Conservation (phyloP, 2,329 filamentous ascomycete genomes). For the Plenodomus biglobosus region DNA sequence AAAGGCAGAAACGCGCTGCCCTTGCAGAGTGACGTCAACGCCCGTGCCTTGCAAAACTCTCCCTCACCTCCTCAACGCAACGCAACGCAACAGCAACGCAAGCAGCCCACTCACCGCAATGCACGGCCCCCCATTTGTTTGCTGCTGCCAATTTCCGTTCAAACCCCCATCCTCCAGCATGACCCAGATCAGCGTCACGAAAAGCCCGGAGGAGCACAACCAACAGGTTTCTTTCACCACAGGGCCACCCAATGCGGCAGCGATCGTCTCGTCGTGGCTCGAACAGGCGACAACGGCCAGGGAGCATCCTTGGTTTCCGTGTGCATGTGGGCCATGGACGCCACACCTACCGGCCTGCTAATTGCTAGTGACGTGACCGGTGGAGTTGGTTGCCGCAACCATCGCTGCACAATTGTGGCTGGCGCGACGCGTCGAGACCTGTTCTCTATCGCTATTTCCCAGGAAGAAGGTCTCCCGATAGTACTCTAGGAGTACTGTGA, state of each 20-base stretch:
- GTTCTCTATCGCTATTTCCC: conserved; percentile 2
- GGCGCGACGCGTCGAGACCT: conserved; percentile 2
- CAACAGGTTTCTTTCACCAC: conserved; percentile 8
- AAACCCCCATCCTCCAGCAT: conserved; percentile 3
- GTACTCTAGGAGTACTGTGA: no score
- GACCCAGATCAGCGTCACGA: conserved; percentile 7
- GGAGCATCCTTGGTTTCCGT: conserved; percentile 2
- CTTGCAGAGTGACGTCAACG: conserved; percentile 9
- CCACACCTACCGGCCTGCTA: conserved; percentile 16
- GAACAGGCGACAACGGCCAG: conserved; percentile 12
- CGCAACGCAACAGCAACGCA: no score
- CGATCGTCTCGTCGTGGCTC: conserved; percentile 13
- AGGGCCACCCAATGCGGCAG: conserved; percentile 8
- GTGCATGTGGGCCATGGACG: conserved; percentile 9
- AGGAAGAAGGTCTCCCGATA: conserved; percentile 3
- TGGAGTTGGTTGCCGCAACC: conserved; percentile 3
- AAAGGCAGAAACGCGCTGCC: no score
- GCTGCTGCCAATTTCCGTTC: conserved; percentile 4
- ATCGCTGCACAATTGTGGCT: conserved; percentile 7
- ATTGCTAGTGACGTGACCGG: conserved; percentile 12
- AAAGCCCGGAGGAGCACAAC: neutral
- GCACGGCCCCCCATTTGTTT: neutral
- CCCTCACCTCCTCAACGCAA: neutral
- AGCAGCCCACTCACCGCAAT: neutral
- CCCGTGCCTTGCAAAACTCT: conserved; percentile 8